These are phyloP conservation scores for Dunaliella primolecta DNA, from an alignment of 139 green algal genomes.

Conservation along the genomic window DNA sequence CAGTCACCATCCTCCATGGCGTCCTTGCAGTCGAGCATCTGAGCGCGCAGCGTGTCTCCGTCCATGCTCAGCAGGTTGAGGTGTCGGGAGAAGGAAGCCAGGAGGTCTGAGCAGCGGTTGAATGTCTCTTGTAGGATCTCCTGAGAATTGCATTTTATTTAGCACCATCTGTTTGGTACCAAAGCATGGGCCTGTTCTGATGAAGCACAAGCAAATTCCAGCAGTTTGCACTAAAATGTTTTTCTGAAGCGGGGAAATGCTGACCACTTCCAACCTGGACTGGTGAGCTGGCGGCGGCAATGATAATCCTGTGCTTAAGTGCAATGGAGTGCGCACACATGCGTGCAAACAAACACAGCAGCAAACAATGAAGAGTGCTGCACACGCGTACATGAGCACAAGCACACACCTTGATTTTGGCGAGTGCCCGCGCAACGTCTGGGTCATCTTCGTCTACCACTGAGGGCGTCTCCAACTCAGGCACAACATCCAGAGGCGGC, in stretches of 20 bases:
- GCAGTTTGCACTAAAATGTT: too few relatives aligned
- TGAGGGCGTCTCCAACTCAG: constrained; percentile 28
- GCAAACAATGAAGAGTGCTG: too few relatives aligned
- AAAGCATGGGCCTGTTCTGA: too few relatives aligned
- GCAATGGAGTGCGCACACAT: too few relatives aligned
- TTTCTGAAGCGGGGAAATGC: too few relatives aligned
- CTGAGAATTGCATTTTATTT: too few relatives aligned
- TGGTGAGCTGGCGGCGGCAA: too few relatives aligned
- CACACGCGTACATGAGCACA: background rate
- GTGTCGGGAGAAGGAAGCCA: constrained; percentile 25
- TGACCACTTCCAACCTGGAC: too few relatives aligned
- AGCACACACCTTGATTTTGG: constrained; percentile 10
- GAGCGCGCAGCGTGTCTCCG: constrained; percentile 7
- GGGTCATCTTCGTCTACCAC: constrained; percentile 5
- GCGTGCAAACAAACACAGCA: too few relatives aligned
- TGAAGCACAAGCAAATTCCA: too few relatives aligned
- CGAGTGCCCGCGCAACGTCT: constrained; percentile 5
- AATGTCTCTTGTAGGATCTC: background rate
- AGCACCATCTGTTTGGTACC: too few relatives aligned
- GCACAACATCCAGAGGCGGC: constrained; percentile 28
- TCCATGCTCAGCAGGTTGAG: constrained; percentile 9
- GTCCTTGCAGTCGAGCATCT: constrained; percentile 4
- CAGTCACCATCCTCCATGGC: constrained; percentile 19
- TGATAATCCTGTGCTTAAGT: too few relatives aligned
- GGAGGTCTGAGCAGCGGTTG: constrained; percentile 24